Evolutionary conservation across 129 eudicot genomes (phyloP), one percentile per base, ranked within the genome.

Genomic region (Mikania micrantha): DNA sequence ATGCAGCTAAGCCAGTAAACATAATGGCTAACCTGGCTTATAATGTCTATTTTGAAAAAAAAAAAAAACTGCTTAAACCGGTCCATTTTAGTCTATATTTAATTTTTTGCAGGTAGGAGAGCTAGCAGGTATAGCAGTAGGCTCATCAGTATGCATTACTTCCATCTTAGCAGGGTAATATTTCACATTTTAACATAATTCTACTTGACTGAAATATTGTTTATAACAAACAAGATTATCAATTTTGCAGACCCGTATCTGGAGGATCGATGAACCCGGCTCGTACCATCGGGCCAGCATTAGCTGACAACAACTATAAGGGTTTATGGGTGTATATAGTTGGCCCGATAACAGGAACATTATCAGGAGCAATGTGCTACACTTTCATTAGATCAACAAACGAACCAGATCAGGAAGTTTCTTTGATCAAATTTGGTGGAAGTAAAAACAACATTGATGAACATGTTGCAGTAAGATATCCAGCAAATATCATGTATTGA

Each of bases 191-290:
- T 29, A 34, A 66, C 5, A 12, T 66, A 24, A 24, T 57, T 13
- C 22, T 5, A 45, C 19, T 7, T 28, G 22, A n/a, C 28, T 10
- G 27, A 16, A 54, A 32, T 32, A 24, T 45, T 1, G 24, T 17
- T 47, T 39, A 19, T 35, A 50, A 34, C 0, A 29, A 28, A 31
- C 20, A 7, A 32, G 7, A n/a, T n/a, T n/a, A n/a, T 32, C 36
- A 3, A 32, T 1, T 17, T 47, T 29, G 0, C 4, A 31, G 97
- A 53, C 96, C 97, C 4, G 62, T 91, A 29, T 91, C 96, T 7
- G 96, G 97, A 15, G 97, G 97, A 70, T 91, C 97, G 3, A 88
- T 91, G 97, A 91, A 91, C 83, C 97, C 97, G 0, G 97, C 90
- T 32, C 80, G 97, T 57, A 79, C 85, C 4, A 40, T 88, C 12